Evolutionary conservation across 768 basidiomycete species (phyloP).

Genomic region (Russula compacta): DNA sequence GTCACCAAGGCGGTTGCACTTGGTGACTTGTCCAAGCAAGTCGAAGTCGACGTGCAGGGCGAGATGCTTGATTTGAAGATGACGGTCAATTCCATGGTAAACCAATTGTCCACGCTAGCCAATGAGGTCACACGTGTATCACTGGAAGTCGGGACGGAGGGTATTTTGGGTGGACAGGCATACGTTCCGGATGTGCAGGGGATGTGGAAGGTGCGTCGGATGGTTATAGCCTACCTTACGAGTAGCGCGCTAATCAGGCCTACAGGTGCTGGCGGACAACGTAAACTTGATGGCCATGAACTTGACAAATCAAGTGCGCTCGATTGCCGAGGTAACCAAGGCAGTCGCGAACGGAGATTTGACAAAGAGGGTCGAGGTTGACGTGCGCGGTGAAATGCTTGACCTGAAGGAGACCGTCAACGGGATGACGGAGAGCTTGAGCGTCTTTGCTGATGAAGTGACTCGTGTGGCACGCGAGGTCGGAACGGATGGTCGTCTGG

Average conservation of each 20-base stretch:
- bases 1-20: conserved; percentile 70
- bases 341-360: conserved; percentile 91
- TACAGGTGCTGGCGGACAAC: conserved; percentile 62
- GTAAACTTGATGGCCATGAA: conserved; percentile 90
- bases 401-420: conserved; percentile 91
- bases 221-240: neutral
- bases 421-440: conserved; percentile 84
- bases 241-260: neutral
- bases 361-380: conserved; percentile 87
- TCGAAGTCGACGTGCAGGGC: conserved; percentile 88
- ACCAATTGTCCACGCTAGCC: conserved; percentile 60
- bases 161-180: conserved; percentile 90
- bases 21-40: conserved; percentile 76
- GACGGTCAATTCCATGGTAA: conserved; percentile 74
- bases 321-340: conserved; percentile 89
- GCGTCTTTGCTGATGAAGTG: conserved; percentile 77
- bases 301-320: conserved; percentile 84
- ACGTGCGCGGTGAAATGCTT: conserved; percentile 86
- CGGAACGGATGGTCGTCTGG: conserved; percentile 91
- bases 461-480: conserved; percentile 90
- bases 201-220: conserved; percentile 72
- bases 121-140: conserved; percentile 87
- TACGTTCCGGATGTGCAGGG: conserved; percentile 88
- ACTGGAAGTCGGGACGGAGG: conserved; percentile 87
- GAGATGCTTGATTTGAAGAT: conserved; percentile 86